Conservation (phyloP, 257 asterid genomes). For the Gentiana dahurica region DNA sequence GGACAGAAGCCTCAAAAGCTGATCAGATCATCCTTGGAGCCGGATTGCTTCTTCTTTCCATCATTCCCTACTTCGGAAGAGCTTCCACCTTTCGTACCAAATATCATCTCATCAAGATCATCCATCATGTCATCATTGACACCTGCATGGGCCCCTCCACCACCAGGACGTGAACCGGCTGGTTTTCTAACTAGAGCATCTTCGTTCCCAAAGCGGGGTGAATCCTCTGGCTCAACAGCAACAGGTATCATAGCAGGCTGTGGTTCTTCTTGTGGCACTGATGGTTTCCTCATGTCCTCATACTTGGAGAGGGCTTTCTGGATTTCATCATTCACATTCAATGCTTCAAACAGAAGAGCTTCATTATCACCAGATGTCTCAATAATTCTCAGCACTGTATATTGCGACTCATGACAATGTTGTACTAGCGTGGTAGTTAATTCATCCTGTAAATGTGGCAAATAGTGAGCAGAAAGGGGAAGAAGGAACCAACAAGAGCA, state of each 20-base stretch:
- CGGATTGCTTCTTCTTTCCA: slow-evolving; percentile 47
- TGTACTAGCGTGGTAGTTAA: slow-evolving; percentile 62
- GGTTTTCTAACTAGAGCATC: slow-evolving; percentile 54
- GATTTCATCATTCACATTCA: slow-evolving; percentile 83
- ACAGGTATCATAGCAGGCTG: slow-evolving; percentile 96
- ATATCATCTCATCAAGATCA: slow-evolving; percentile 98
- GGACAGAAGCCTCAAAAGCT: slow-evolving; percentile 27
- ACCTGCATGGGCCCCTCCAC: slow-evolving; percentile 25
- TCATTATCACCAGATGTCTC: slow-evolving; percentile 85
- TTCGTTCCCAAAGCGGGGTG: slow-evolving; percentile 55
- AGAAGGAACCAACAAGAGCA: background rate
- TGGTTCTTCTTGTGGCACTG: slow-evolving; percentile 42
- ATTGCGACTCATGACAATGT: slow-evolving; percentile 76
- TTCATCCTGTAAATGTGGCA: slow-evolving; percentile 52
- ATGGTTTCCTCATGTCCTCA: slow-evolving; percentile 63
- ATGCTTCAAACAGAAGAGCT: slow-evolving; percentile 91
- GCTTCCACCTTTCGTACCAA: slow-evolving; percentile 68
- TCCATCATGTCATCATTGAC: slow-evolving; percentile 81
- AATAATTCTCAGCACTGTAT: slow-evolving; percentile 70
- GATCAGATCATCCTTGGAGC: slow-evolving; percentile 73
- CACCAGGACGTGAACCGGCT: slow-evolving; percentile 23
- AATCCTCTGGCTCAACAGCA: slow-evolving; percentile 77
- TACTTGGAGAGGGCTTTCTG: slow-evolving; percentile 73
- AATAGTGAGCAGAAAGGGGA: background rate
- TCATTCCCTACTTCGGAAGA: slow-evolving; percentile 45